Conservation (phyloP, 2,329 filamentous ascomycete species). For the Dothidotthia symphoricarpi region DNA sequence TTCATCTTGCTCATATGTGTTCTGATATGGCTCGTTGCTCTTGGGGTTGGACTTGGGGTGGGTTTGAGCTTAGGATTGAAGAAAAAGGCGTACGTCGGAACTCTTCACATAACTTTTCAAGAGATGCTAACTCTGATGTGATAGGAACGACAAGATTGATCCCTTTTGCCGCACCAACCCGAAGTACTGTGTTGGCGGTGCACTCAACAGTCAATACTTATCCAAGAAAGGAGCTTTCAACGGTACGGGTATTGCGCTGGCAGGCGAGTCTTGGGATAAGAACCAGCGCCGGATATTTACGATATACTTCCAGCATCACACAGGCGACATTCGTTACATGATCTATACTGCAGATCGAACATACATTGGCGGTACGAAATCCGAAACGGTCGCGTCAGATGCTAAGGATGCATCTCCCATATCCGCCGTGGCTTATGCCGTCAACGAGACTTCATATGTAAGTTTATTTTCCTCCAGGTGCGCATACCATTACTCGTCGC, state of each 20-base stretch:
- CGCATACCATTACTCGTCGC: background rate
- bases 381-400: conserved; percentile 43
- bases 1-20: conserved; percentile 23
- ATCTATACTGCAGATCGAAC: conserved; percentile 37
- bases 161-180: conserved; percentile 30
- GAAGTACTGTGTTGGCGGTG: conserved; percentile 41
- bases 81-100: conserved; percentile 23
- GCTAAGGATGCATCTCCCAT: conserved; percentile 47
- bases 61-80: conserved; percentile 36
- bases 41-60: conserved; percentile 40
- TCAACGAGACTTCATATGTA: conserved; percentile 41
- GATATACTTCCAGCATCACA: conserved; percentile 48
- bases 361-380: conserved; percentile 43
- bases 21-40: conserved; percentile 30
- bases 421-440: conserved; percentile 45
- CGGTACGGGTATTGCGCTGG: conserved; percentile 49
- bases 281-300: conserved; percentile 42
- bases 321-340: conserved; percentile 44
- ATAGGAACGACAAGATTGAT: conserved; percentile 9
- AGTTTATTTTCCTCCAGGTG: conserved; percentile 3
- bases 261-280: conserved; percentile 44
- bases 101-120: background rate
- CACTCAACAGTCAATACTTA: conserved; percentile 41
- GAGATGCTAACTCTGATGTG: conserved; percentile 3
- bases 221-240: conserved; percentile 48